A percentile compares a stretch with the other conserved stretches of the same genome.
Conservation (phyloP, 257 asterid genomes). For the Mentha longifolia region DNA sequence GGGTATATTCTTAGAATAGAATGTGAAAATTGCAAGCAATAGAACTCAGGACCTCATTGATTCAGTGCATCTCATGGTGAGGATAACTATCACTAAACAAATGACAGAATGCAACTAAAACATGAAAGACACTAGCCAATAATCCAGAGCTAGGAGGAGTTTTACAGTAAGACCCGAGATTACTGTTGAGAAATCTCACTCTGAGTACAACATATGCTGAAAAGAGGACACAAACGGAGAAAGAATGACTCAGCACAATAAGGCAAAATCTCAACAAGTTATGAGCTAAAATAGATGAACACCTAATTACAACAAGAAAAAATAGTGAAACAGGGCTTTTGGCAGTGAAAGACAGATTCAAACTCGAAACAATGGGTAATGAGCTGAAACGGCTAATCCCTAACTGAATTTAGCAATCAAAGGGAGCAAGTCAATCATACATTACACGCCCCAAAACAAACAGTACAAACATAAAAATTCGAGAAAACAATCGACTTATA, state of each 20-base stretch:
- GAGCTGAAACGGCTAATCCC: no score
- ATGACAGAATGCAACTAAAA: background rate
- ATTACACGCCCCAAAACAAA: background rate
- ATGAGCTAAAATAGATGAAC: background rate
- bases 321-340: background rate
- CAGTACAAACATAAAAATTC: background rate
- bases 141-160: background rate
- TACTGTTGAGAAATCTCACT: background rate
- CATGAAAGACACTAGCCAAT: background rate
- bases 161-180: background rate
- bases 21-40: background rate
- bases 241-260: background rate
- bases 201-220: background rate
- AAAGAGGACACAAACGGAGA: background rate
- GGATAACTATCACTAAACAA: background rate
- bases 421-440: background rate
- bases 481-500: background rate
- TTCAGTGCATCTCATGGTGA: background rate
- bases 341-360: background rate
- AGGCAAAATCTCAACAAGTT: background rate
- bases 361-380: background rate
- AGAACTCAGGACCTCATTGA: background rate
- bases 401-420: background rate
- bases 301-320: background rate
- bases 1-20: slow-evolving; percentile 5